These are phyloP conservation scores for Colletotrichum horii DNA, from an alignment of 2,329 filamentous ascomycete genomes.

Conservation along the genomic window DNA sequence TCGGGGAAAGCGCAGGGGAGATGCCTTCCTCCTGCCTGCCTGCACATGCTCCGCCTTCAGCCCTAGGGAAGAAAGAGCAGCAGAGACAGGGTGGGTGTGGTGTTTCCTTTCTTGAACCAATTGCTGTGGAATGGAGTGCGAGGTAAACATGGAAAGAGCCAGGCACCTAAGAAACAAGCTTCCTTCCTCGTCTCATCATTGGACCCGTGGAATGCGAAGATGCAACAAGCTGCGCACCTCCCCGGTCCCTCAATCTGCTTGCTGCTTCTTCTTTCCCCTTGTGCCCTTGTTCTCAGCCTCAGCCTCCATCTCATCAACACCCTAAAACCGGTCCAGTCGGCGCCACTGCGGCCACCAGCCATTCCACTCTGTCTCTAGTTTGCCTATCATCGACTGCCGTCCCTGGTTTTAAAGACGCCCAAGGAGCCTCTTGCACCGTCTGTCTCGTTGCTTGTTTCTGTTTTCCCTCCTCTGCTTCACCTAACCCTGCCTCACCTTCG, in stretches of 20 bases:
- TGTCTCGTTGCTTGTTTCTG: neutral
- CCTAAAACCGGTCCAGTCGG: neutral
- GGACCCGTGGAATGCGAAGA: neutral
- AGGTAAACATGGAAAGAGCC: neutral
- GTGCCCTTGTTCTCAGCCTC: neutral
- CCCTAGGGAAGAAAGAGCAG: neutral
- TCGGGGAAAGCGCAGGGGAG: conserved; percentile 9
- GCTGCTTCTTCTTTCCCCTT: neutral
- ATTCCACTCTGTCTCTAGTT: neutral
- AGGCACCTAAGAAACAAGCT: neutral
- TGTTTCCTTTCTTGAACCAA: neutral
- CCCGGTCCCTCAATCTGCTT: neutral
- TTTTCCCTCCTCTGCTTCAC: neutral
- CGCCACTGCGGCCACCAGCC: conserved; percentile 4
- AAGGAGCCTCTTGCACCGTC: neutral
- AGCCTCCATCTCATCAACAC: neutral
- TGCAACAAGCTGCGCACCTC: neutral
- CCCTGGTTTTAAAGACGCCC: neutral
- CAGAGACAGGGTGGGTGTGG: neutral
- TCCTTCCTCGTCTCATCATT: neutral
- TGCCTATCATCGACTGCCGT: neutral
- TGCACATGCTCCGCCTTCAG: conserved; percentile 6
- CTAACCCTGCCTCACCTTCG: neutral
- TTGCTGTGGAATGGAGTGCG: neutral
- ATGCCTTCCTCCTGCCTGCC: neutral